Conservation (phyloP, 106 monocot genomes). For the Allium cepa region DNA sequence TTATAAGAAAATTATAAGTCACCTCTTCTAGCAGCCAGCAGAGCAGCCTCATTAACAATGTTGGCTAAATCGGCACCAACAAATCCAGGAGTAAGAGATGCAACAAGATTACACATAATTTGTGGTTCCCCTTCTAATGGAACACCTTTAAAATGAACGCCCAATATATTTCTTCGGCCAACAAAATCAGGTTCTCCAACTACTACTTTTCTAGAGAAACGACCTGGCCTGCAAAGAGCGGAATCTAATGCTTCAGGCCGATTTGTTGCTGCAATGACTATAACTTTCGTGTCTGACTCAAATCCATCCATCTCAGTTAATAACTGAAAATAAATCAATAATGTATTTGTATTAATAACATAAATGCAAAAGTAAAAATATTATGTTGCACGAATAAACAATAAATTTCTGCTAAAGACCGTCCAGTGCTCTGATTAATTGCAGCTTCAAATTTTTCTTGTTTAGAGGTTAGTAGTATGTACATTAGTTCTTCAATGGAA, state of each 20-base stretch:
- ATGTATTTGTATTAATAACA: too few relatives aligned
- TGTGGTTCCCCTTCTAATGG: constrained; percentile 66
- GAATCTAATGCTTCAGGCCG: constrained; percentile 87
- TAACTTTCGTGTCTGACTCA: constrained; percentile 76
- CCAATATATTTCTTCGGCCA: constrained; percentile 78
- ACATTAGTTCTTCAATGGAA: too few relatives aligned
- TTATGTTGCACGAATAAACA: too few relatives aligned
- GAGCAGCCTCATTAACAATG: constrained; percentile 88
- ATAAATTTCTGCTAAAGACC: too few relatives aligned
- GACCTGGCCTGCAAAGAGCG: constrained; percentile 83
- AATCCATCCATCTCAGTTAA: constrained; percentile 99
- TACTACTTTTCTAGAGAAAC: constrained; percentile 86
- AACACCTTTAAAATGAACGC: constrained; percentile 68
- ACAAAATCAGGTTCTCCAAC: constrained; percentile 87
- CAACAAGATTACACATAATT: constrained; percentile 65
- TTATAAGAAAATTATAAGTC: constrained; percentile 1
- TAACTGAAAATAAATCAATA: constrained; percentile 29
- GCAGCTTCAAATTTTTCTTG: too few relatives aligned
- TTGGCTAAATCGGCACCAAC: constrained; percentile 95
- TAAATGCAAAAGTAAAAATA: too few relatives aligned
- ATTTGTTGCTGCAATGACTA: constrained; percentile 94
- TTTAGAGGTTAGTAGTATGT: too few relatives aligned
- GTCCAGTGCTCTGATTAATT: too few relatives aligned
- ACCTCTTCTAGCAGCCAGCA: constrained; percentile 95
- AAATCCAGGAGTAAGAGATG: constrained; percentile 69